Percentiles rank a stretch among this genome's conserved stretches.
Conservation (phyloP, 2,329 filamentous ascomycete genomes). For the Madurella mycetomatis region DNA sequence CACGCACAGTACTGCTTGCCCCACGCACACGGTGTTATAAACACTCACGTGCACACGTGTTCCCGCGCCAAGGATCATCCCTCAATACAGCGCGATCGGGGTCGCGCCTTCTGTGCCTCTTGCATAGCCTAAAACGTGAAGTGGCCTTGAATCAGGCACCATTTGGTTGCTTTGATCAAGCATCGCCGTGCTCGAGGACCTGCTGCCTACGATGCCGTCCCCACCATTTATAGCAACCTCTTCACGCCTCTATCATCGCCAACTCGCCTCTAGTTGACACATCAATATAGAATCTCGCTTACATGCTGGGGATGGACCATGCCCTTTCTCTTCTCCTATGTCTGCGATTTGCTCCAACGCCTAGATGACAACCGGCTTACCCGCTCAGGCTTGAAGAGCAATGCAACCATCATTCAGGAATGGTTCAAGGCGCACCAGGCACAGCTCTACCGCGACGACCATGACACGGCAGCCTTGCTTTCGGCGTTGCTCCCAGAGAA, state of each 20-base stretch:
- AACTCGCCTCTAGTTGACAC: not conserved
- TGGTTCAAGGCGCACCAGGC: conserved; percentile 68
- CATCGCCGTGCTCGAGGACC: not conserved
- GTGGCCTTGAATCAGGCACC: not conserved
- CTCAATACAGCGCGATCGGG: conserved; percentile 5
- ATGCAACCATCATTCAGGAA: conserved; percentile 40
- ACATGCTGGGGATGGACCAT: conserved; percentile 35
- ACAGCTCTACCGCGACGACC: conserved; percentile 52
- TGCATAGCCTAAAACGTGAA: conserved; percentile 2
- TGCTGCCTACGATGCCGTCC: conserved; percentile 3
- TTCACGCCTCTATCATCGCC: not conserved
- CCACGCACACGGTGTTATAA: not conserved
- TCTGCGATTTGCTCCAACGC: conserved; percentile 70
- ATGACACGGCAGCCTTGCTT: conserved; percentile 60
- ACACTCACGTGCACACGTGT: conserved; percentile 15
- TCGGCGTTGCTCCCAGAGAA: conserved; percentile 73
- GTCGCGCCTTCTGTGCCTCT: conserved; percentile 9
- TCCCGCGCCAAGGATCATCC: conserved; percentile 2
- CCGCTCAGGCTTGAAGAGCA: conserved; percentile 29
- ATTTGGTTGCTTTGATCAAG: not conserved
- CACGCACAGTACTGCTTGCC: not conserved
- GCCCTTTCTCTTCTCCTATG: conserved; percentile 62
- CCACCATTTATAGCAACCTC: not conserved
- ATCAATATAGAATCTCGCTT: not conserved
- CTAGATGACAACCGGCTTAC: conserved; percentile 48